Evolutionary conservation across 202 grass and related monocot genomes (phyloP).

Genomic region (Setaria viridis): DNA sequence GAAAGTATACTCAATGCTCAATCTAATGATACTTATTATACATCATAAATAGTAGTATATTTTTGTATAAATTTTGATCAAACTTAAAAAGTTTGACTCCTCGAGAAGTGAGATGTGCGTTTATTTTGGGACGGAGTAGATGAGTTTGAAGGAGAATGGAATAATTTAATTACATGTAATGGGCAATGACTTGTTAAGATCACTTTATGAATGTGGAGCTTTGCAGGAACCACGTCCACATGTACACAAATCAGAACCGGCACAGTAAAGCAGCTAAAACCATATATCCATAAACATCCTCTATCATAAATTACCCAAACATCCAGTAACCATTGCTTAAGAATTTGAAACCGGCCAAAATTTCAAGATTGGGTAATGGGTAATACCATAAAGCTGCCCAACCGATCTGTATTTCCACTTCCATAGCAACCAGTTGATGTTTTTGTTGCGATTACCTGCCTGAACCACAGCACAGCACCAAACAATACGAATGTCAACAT

Average conservation of each 20-base stretch:
- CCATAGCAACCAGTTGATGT: conserved; percentile 43
- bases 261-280: not conserved
- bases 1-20: too few relatives aligned
- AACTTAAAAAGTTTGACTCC: too few relatives aligned
- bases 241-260: not conserved
- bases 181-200: conserved; percentile 82
- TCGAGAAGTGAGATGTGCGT: too few relatives aligned
- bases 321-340: not conserved
- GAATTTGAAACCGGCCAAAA: not conserved
- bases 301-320: not conserved
- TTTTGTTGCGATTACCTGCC: conserved; percentile 28
- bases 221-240: not conserved
- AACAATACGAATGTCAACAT: conserved; percentile 32
- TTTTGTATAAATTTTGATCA: too few relatives aligned
- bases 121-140: conserved; percentile 6
- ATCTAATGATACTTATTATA: too few relatives aligned
- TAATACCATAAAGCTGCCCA: not conserved
- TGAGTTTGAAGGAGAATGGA: conserved; percentile 91
- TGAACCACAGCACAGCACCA: conserved; percentile 1
- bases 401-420: conserved; percentile 30
- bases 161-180: conserved; percentile 65
- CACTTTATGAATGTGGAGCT: conserved; percentile 77
- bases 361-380: not conserved
- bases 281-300: not conserved
- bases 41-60: too few relatives aligned